phyloP scores from a whole-genome alignment of 169 alveolate genomes.

The Besnoitia besnoiti region DNA sequence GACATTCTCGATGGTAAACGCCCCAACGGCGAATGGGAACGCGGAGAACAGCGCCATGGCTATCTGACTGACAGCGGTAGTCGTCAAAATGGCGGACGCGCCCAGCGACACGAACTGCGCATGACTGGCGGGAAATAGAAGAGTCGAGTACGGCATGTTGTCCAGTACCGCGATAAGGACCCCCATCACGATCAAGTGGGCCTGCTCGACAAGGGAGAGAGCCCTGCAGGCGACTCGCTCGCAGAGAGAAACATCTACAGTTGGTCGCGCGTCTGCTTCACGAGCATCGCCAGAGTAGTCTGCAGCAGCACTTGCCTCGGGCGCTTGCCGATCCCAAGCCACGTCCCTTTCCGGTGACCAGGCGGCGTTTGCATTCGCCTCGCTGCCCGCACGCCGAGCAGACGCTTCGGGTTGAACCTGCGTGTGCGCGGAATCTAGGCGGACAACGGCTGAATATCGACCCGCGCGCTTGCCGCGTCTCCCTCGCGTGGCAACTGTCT shows the following conservation, averaged over 20 bases:
- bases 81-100: neutral
- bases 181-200: neutral
- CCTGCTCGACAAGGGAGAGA: neutral
- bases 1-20: slow-evolving; percentile 11
- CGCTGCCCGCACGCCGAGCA: too few species aligned
- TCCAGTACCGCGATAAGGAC: slow-evolving; percentile 27
- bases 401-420: neutral
- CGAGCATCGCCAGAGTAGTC: neutral
- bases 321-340: neutral
- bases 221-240: neutral
- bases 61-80: neutral
- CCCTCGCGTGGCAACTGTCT: neutral
- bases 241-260: neutral
- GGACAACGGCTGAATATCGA: neutral
- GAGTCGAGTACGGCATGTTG: slow-evolving; percentile 40
- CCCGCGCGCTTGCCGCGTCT: neutral
- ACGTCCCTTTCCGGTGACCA: neutral
- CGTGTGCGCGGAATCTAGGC: neutral
- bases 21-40: slow-evolving; percentile 37
- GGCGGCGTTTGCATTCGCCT: neutral
- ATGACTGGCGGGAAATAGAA: slow-evolving; percentile 2
- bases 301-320: neutral
- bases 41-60: slow-evolving; percentile 25
- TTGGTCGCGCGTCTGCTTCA: neutral
- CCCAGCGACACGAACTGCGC: slow-evolving; percentile 14